phyloP scores from a whole-genome alignment of 306 rosid species.

The Canavalia gladiata region DNA sequence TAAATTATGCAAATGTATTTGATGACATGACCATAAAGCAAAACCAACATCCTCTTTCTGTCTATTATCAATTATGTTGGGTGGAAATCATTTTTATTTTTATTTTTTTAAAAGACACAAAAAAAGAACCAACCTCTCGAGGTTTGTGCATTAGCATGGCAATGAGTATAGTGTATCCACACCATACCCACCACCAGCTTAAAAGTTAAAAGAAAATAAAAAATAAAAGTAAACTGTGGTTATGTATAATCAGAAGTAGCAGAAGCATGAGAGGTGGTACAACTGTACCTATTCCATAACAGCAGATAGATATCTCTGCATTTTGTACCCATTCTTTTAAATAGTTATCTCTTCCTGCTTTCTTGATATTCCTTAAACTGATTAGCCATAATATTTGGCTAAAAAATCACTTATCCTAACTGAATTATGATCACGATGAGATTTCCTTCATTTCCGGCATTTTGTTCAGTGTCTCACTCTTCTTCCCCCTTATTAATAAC shows the following conservation, averaged over 20 bases:
- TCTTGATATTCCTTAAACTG: constrained; percentile 1
- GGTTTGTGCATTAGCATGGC: constrained; percentile 27
- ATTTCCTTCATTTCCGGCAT: neutral
- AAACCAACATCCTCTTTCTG: constrained; percentile 17
- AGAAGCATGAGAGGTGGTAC: neutral
- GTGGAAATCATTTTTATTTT: constrained; percentile 13
- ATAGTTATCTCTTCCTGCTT: neutral
- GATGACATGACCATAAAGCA: constrained; percentile 34
- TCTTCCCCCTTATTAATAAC: neutral
- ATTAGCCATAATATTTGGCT: neutral
- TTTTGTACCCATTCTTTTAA: neutral
- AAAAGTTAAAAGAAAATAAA: neutral
- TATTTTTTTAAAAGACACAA: neutral
- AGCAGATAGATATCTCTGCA: neutral
- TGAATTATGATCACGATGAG: neutral
- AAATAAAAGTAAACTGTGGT: constrained; percentile 1
- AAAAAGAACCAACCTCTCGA: constrained; percentile 20
- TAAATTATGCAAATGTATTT: constrained; percentile 11
- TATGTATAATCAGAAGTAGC: neutral
- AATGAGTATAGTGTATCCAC: neutral
- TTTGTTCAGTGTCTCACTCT: neutral
- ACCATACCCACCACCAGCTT: neutral
- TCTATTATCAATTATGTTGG: constrained; percentile 3
- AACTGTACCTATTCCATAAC: neutral
- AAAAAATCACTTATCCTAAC: constrained; percentile 25